phyloP scores from a whole-genome alignment of 805 yeast species.

The Kluyveromyces siamensis region DNA sequence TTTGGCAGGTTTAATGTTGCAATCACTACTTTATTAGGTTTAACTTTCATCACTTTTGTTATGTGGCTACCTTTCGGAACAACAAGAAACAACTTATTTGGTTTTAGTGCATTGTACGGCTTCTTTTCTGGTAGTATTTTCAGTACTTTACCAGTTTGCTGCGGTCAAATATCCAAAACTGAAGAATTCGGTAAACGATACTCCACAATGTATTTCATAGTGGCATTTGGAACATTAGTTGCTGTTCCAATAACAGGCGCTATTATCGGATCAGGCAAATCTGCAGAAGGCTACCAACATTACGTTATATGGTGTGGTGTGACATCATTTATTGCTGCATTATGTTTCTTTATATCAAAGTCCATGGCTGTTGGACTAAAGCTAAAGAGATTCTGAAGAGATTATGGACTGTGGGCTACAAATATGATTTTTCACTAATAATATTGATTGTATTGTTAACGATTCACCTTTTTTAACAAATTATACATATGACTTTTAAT shows the following conservation, averaged over 20 bases:
- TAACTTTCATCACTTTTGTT: conserved; percentile 27
- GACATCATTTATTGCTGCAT: conserved; percentile 31
- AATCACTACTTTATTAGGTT: conserved; percentile 26
- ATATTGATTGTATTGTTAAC: no score
- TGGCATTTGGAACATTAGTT: conserved; percentile 43
- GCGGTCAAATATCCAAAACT: conserved; percentile 47
- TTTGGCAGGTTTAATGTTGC: conserved; percentile 49
- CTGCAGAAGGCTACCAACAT: conserved; percentile 28
- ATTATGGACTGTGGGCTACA: conserved; percentile 9
- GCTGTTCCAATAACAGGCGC: conserved; percentile 45
- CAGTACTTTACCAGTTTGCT: conserved; percentile 48
- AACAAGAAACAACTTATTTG: conserved; percentile 28
- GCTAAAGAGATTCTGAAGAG: conserved; percentile 25
- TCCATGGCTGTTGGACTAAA: conserved; percentile 37
- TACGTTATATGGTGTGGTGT: conserved; percentile 31
- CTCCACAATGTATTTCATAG: conserved; percentile 50
- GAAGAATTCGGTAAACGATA: conserved; percentile 46
- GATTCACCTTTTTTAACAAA: no score
- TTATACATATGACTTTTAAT: no score
- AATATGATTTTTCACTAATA: no score
- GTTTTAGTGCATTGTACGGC: conserved; percentile 42
- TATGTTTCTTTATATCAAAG: conserved; percentile 37
- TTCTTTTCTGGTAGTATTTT: conserved; percentile 46
- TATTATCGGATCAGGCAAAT: conserved; percentile 32
- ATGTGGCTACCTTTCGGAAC: conserved; percentile 34